A percentile compares a stretch with the other conserved stretches of the same genome.
Evolutionary conservation across 2,329 filamentous ascomycete species (phyloP).

Genomic region (Colletotrichum sp.): DNA sequence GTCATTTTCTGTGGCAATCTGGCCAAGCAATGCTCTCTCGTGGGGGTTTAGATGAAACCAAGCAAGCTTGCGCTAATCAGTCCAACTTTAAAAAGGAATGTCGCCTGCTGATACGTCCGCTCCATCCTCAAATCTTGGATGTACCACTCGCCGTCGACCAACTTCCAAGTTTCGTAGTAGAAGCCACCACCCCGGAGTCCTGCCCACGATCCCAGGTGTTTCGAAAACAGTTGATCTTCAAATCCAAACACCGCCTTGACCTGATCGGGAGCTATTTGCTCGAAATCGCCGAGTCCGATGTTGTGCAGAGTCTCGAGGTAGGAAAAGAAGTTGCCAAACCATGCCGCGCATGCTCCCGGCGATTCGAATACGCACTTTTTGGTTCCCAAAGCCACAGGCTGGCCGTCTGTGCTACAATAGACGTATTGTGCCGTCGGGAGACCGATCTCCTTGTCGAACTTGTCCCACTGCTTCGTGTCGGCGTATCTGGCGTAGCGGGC

Average conservation of each 20-base stretch:
- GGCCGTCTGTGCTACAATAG: constrained; percentile 3
- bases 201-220: constrained; percentile 20
- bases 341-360: constrained; percentile 16
- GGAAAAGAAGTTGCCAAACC: constrained; percentile 25
- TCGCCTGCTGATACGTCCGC: neutral
- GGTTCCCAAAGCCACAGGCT: neutral
- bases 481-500: constrained; percentile 29
- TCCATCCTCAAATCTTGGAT: constrained; percentile 25
- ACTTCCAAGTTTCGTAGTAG: constrained; percentile 28
- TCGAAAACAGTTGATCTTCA: neutral
- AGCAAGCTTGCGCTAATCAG: neutral
- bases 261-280: constrained; percentile 21
- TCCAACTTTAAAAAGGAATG: neutral
- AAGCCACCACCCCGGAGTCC: constrained; percentile 28
- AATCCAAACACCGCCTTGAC: constrained; percentile 20
- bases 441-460: constrained; percentile 25
- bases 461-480: constrained; percentile 30
- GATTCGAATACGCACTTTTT: constrained; percentile 3
- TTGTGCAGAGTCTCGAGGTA: constrained; percentile 27
- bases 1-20: neutral
- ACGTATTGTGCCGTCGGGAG: constrained; percentile 25
- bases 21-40: fast-evolving
- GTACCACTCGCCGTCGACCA: constrained; percentile 27
- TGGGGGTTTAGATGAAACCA: neutral
- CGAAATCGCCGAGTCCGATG: constrained; percentile 27